These are phyloP conservation scores for Rhytidiadelphus loreus DNA, from an alignment of 225 moss, liverwort and hornwort species.

Conservation along the genomic window DNA sequence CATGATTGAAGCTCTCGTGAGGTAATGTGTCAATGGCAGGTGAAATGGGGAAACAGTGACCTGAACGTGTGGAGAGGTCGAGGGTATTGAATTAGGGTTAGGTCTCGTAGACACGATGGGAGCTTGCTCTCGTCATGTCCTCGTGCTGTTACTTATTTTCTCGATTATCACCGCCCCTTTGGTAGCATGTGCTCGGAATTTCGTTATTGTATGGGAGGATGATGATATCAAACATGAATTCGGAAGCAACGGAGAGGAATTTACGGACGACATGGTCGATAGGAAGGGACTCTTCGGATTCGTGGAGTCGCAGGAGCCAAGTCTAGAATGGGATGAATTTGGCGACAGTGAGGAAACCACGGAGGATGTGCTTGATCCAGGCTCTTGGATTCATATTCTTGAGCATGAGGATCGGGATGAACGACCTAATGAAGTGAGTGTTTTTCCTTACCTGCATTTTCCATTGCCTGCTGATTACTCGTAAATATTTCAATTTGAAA, in stretches of 20 bases:
- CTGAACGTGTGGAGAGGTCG: not conserved
- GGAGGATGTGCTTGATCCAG: conserved; percentile 40
- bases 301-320: conserved; percentile 21
- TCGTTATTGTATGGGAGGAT: conserved; percentile 52
- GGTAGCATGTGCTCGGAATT: conserved; percentile 32
- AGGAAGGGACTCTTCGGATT: conserved; percentile 21
- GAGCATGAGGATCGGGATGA: conserved; percentile 34
- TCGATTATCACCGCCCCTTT: not conserved
- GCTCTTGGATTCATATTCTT: conserved; percentile 48
- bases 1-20: not conserved
- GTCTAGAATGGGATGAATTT: conserved; percentile 53
- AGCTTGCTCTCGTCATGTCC: not conserved
- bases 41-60: not conserved
- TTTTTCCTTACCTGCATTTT: not conserved
- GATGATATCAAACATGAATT: conserved; percentile 24
- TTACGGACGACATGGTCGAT: not conserved
- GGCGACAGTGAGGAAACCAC: conserved; percentile 38
- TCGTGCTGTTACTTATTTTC: not conserved
- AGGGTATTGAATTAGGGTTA: not conserved
- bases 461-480: not conserved
- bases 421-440: conserved; percentile 21
- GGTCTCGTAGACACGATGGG: conserved; percentile 9
- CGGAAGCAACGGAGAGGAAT: conserved; percentile 23
- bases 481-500: not conserved
- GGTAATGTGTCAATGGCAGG: not conserved